phyloP scores from a whole-genome alignment of 139 green algal genomes.

The Chlorella sp. region DNA sequence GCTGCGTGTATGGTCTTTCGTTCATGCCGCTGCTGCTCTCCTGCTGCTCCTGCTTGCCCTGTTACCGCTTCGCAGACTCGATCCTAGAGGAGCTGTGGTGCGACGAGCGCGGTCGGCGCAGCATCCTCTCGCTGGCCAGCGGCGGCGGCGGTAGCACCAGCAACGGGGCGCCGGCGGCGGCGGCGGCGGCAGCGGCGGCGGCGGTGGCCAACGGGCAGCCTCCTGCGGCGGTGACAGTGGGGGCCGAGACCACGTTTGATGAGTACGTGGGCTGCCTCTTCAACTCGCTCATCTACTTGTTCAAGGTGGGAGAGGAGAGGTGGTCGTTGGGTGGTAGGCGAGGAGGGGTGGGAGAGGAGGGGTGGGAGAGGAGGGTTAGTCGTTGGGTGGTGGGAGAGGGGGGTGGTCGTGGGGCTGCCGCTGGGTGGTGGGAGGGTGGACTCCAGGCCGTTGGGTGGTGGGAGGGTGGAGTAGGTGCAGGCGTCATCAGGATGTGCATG shows the following conservation, averaged over 20 bases:
- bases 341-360: too few relatives aligned
- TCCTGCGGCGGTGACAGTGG: neutral
- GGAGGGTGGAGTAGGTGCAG: too few relatives aligned
- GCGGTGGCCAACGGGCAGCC: neutral
- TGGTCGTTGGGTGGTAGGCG: too few relatives aligned
- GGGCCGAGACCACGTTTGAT: constrained; percentile 16
- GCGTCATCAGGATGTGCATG: too few relatives aligned
- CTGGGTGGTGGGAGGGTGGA: too few relatives aligned
- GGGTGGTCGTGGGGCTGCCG: too few relatives aligned
- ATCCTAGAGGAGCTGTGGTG: constrained; percentile 72
- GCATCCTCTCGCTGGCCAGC: constrained; percentile 20
- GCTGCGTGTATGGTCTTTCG: too few relatives aligned
- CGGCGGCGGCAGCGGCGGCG: neutral
- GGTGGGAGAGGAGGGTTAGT: too few relatives aligned
- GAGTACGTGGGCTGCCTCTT: constrained; percentile 59
- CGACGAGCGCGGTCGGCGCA: constrained; percentile 43
- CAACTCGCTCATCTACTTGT: constrained; percentile 79
- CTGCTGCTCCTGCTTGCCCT: neutral
- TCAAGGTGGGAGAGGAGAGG: constrained; percentile 68
- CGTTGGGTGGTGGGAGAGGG: too few relatives aligned
- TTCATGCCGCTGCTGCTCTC: neutral
- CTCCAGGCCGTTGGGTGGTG: too few relatives aligned
- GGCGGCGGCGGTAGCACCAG: neutral
- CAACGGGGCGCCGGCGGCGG: neutral
- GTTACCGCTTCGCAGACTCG: constrained; percentile 30